These are phyloP conservation scores for Saturnispora gosingensis DNA, from an alignment of 805 yeast species.

Conservation along the genomic window DNA sequence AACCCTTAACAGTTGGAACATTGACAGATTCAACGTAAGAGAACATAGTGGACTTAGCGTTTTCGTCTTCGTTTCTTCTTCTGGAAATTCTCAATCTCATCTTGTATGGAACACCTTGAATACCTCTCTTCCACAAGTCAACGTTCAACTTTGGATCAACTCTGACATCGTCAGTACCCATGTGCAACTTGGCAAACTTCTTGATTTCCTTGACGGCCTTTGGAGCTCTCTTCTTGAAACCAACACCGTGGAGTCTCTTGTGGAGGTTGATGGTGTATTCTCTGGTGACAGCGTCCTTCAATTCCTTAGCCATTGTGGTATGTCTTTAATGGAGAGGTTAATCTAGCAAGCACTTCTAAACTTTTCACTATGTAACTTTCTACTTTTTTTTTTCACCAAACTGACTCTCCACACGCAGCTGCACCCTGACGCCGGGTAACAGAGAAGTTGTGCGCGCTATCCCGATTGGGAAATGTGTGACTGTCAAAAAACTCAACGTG, in stretches of 20 bases:
- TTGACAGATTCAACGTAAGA: slow-evolving; percentile 96
- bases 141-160: slow-evolving; percentile 97
- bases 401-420: neutral
- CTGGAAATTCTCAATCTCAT: slow-evolving; percentile 93
- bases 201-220: slow-evolving; percentile 98
- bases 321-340: neutral
- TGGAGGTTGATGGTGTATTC: slow-evolving; percentile 99
- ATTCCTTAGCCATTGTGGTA: slow-evolving; percentile 42
- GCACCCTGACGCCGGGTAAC: slow-evolving; percentile 3
- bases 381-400: neutral
- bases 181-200: slow-evolving; percentile 96
- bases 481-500: neutral
- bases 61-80: slow-evolving; percentile 99
- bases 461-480: neutral
- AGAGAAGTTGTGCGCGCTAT: neutral
- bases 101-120: slow-evolving; percentile 98
- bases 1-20: slow-evolving; percentile 94
- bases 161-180: slow-evolving; percentile 99
- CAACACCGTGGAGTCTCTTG: slow-evolving; percentile 98
- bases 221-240: slow-evolving; percentile 99
- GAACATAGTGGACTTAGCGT: slow-evolving; percentile 95
- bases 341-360: neutral
- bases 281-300: slow-evolving; percentile 99
- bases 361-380: neutral
- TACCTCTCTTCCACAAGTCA: slow-evolving; percentile 98